Percentiles rank a stretch among this genome's conserved stretches.
These are phyloP conservation scores for Eucalyptus sideroxylon DNA, from an alignment of 345 rosid genomes.

Conservation along the genomic window DNA sequence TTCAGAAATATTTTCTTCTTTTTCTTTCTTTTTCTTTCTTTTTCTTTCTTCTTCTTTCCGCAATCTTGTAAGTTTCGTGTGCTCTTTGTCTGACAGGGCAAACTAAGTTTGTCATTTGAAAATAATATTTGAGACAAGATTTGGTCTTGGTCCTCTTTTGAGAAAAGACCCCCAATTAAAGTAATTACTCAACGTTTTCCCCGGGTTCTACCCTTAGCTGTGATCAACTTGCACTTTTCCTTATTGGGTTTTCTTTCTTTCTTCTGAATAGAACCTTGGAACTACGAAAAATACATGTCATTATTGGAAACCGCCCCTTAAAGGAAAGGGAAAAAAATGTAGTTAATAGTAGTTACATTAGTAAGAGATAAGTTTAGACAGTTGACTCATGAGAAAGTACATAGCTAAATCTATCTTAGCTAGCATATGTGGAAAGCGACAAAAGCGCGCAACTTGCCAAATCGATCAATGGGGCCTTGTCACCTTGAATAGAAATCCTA, in stretches of 20 bases:
- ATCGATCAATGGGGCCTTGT: not conserved
- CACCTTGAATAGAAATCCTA: not conserved
- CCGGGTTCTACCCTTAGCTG: not conserved
- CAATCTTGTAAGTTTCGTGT: not conserved
- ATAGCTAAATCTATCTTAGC: not conserved
- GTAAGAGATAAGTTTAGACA: not conserved
- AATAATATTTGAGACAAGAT: not conserved
- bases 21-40: too few relatives aligned
- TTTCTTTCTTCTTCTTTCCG: not conserved
- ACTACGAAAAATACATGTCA: not conserved
- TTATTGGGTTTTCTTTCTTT: not conserved
- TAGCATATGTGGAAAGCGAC: not conserved
- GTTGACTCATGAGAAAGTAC: not conserved
- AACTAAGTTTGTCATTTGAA: not conserved
- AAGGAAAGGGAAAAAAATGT: not conserved
- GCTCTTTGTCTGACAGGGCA: not conserved
- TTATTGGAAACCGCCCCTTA: not conserved
- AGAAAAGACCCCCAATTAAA: not conserved
- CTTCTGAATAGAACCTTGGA: not conserved
- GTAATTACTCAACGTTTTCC: not conserved
- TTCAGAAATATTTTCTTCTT: not conserved
- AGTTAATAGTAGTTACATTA: not conserved
- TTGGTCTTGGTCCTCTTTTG: not conserved
- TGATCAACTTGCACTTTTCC: not conserved
- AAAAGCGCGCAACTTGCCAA: not conserved